These are phyloP conservation scores for Cordyceps militaris DNA, from an alignment of 2,329 filamentous ascomycete genomes.

Conservation along the genomic window DNA sequence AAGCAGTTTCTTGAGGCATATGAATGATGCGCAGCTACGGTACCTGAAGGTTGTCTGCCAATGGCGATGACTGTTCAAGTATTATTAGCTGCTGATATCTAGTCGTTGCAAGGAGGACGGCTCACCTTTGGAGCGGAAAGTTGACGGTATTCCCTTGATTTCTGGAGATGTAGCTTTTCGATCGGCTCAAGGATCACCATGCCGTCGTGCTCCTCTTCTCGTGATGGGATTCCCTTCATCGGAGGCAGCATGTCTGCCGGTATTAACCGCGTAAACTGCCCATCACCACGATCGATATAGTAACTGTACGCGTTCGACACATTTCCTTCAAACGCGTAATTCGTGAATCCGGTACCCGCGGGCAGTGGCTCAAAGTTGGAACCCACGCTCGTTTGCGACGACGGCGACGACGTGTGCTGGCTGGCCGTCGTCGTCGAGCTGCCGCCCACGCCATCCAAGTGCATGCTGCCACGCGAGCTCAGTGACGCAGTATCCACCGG, in stretches of 20 bases:
- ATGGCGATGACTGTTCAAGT: background rate
- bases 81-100: background rate
- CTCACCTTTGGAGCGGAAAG: constrained; percentile 34
- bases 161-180: constrained; percentile 29
- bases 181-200: constrained; percentile 43
- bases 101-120: constrained; percentile 2
- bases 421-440: background rate
- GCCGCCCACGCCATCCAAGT: background rate
- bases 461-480: constrained; percentile 4
- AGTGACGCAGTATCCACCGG: background rate
- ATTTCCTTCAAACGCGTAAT: background rate
- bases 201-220: constrained; percentile 31
- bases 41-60: constrained; percentile 7
- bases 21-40: background rate
- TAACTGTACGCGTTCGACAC: constrained; percentile 34
- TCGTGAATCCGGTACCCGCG: background rate
- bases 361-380: constrained; percentile 2
- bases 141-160: constrained; percentile 31
- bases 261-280: constrained; percentile 46
- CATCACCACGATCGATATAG: constrained; percentile 46
- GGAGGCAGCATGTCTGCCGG: constrained; percentile 47
- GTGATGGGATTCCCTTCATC: constrained; percentile 35
- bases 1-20: background rate
- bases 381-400: constrained; percentile 2
- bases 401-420: background rate